These are phyloP conservation scores for Ophiobolus disseminans DNA, from an alignment of 2,329 filamentous ascomycete genomes.

Conservation along the genomic window DNA sequence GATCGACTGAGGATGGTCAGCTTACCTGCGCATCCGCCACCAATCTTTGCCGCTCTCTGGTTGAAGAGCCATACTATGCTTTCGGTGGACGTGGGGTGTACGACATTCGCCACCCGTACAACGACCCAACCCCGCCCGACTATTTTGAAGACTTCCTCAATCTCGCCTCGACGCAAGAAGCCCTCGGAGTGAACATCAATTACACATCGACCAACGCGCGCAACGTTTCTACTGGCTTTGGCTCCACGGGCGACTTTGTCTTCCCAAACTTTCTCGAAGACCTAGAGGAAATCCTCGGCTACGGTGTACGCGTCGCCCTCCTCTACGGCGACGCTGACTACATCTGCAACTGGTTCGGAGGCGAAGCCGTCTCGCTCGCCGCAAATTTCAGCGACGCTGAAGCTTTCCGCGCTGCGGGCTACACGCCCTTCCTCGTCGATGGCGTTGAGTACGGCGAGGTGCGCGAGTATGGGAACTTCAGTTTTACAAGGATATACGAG, in stretches of 20 bases:
- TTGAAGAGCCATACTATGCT: slow-evolving; percentile 54
- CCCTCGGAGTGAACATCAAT: slow-evolving; percentile 61
- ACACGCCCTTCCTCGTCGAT: slow-evolving; percentile 72
- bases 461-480: slow-evolving; percentile 74
- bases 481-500: slow-evolving; percentile 60
- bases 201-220: slow-evolving; percentile 54
- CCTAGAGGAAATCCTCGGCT: slow-evolving; percentile 59
- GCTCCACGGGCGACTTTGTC: slow-evolving; percentile 54
- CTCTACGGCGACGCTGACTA: slow-evolving; percentile 67
- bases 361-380: slow-evolving; percentile 70
- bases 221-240: slow-evolving; percentile 55
- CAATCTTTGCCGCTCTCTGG: slow-evolving; percentile 51
- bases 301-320: slow-evolving; percentile 62
- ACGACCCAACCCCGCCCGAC: slow-evolving; percentile 61
- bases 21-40: slow-evolving; percentile 47
- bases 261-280: slow-evolving; percentile 56
- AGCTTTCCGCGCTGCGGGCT: slow-evolving; percentile 70
- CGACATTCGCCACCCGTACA: slow-evolving; percentile 59
- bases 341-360: slow-evolving; percentile 72
- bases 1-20: slow-evolving; percentile 35
- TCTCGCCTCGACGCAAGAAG: slow-evolving; percentile 59
- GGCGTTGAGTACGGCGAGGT: slow-evolving; percentile 69
- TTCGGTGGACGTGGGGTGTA: slow-evolving; percentile 59
- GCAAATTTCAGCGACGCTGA: slow-evolving; percentile 59
- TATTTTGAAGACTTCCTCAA: slow-evolving; percentile 62